phyloP scores from a whole-genome alignment of 768 basidiomycete species.

The Suillus bovinus region DNA sequence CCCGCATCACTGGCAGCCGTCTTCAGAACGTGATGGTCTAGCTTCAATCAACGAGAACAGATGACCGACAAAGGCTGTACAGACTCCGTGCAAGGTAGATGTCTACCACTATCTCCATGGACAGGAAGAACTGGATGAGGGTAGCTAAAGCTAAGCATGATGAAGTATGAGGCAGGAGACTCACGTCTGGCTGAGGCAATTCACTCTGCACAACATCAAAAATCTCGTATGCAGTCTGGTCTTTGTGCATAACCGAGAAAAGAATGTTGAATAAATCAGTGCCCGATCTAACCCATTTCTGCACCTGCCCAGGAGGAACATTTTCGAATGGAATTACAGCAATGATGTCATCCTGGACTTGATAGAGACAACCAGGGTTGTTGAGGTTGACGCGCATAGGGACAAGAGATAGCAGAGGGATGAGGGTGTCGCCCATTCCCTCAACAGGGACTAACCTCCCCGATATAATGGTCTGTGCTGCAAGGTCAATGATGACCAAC shows the following conservation, averaged over 20 bases:
- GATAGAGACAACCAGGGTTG: conserved; percentile 17
- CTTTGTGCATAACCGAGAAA: conserved; percentile 31
- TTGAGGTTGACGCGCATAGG: conserved; percentile 27
- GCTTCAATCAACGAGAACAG: conserved; percentile 11
- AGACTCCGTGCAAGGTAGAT: conserved; percentile 17
- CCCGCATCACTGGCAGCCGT: conserved; percentile 15
- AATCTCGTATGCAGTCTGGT: conserved; percentile 18
- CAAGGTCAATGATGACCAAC: not conserved
- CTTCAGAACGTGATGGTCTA: conserved; percentile 16
- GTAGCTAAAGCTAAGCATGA: not conserved
- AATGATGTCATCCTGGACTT: conserved; percentile 29
- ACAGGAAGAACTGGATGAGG: conserved; percentile 22
- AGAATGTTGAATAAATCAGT: conserved; percentile 30
- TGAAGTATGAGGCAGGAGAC: conserved; percentile 5
- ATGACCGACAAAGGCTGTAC: conserved; percentile 19
- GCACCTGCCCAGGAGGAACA: conserved; percentile 31
- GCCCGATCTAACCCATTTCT: conserved; percentile 30
- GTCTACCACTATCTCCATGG: conserved; percentile 28
- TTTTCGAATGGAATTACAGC: conserved; percentile 30
- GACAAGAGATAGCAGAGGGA: conserved; percentile 30
- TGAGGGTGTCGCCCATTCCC: conserved; percentile 22
- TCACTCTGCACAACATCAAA: conserved; percentile 32
- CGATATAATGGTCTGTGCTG: conserved; percentile 30
- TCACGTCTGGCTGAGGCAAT: conserved; percentile 33
- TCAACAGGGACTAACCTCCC: conserved; percentile 30